Base-by-base conservation (phyloP, 352 stramenopile genomes). In the Phytophthora sp. region DNA sequence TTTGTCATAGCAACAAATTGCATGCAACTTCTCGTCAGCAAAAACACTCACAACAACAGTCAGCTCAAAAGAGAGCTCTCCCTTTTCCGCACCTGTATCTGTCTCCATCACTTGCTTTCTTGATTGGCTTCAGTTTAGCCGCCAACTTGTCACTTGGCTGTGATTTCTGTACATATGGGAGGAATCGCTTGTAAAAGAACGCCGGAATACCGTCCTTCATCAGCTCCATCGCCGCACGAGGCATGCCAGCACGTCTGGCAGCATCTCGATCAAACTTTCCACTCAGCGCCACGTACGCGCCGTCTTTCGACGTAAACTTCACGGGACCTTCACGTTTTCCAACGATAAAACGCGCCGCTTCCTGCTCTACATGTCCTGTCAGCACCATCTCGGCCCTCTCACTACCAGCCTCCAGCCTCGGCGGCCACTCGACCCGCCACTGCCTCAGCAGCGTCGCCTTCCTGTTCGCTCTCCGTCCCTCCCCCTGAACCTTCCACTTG, bases 121-220 rank as follows among this genome's bases (percentile, higher is more conserved):
- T 69, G 7, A 41, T 62, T 12, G 2, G 8, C 18, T 29, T 54
- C 35, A 3, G 1, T 21, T 74, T 69, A 9, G 11, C 36, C 38
- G 9, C 16, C 7, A 54, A 11, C 33, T 67, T 72, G 23, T 24
- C 38, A 26, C 16, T 18, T 8, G 21, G 16, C 27, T 63, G 24
- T n/a, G 39, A 9, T n/a, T 67, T 64, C 26, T 56, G 21, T 12
- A 57, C 50, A 29, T 77, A 77, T 9, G 64, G 66, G 2, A 71
- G 49, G 5, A 82, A 53, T 13, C 33, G 47, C n/a, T 63, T 71
- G 35, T 61, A 63, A 64, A 79, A 91, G 21, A 77, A 75, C 12
- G 69, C 51, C 16, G 84, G 84, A n/a, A 93, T 71, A 1, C 84
- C 84, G 1, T 84, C 74, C 5, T 73, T 35, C 63, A 93, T 64